These are phyloP conservation scores for Coemansia sp. DNA, from an alignment of 192 early-diverging fungal species.

Conservation along the genomic window DNA sequence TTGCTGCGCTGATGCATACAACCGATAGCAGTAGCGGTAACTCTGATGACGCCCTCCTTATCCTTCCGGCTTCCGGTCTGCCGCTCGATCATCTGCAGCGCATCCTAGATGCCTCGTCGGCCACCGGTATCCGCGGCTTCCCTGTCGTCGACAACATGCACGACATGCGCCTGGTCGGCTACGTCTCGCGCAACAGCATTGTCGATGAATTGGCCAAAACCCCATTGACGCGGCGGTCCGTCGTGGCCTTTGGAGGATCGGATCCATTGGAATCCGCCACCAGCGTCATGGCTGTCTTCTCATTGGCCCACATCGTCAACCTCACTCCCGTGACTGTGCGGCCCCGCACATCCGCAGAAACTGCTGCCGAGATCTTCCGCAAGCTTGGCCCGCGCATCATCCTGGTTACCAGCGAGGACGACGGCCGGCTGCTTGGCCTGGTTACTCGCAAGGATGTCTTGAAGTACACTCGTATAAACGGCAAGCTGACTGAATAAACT, in stretches of 20 bases:
- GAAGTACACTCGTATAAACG: neutral
- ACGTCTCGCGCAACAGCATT: slow-evolving; percentile 59
- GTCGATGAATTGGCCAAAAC: slow-evolving; percentile 7
- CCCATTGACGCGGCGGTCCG: neutral
- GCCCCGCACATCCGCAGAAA: slow-evolving; percentile 68
- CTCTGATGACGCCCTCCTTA: slow-evolving; percentile 55
- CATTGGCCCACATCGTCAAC: slow-evolving; percentile 24
- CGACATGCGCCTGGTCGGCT: slow-evolving; percentile 65
- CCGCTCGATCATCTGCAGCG: slow-evolving; percentile 53
- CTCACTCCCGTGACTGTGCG: slow-evolving; percentile 71
- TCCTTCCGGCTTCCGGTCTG: slow-evolving; percentile 60
- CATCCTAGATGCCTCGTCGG: slow-evolving; percentile 55
- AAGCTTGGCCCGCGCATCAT: slow-evolving; percentile 78
- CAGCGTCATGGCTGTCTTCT: no score
- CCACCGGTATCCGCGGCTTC: slow-evolving; percentile 59
- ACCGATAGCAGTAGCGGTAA: no score
- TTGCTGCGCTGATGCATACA: slow-evolving; percentile 62
- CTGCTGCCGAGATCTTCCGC: slow-evolving; percentile 78
- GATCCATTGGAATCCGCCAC: neutral
- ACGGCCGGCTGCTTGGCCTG: slow-evolving; percentile 63
- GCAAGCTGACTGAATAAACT: neutral
- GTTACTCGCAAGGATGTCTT: slow-evolving; percentile 78
- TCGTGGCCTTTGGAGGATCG: neutral
- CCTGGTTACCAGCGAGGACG: slow-evolving; percentile 61
- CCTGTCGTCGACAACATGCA: slow-evolving; percentile 69